Evolutionary conservation across 2,329 filamentous ascomycete genomes (phyloP), one percentile per base, ranked within the genome.

Genomic region (Aspergillus phoenicis): DNA sequence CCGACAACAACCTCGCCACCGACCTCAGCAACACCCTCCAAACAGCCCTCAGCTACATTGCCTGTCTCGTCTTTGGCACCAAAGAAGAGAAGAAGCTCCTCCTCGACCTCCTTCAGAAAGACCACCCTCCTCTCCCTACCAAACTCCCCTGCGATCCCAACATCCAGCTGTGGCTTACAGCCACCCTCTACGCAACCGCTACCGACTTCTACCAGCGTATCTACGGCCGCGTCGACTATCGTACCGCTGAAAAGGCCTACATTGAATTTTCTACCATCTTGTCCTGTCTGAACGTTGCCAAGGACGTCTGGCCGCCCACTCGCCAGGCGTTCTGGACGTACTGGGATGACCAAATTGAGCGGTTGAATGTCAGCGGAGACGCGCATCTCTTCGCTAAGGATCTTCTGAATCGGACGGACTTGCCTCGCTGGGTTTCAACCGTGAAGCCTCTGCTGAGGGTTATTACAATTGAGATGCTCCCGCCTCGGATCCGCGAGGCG

Each of bases 131-230:
- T 8, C 65, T 68, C 13, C 59, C 64, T 0, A 63, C 61, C 15
- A 64, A 65, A 39, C 64, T 71, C 10, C 64, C 61, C 48, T 65
- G 66, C 30, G 67, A 43, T 56, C 68, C 62, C 55, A 68, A 57
- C 45, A 68, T 28, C 39, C 68, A 74, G 51, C 67, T 73, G 55
- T 76, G 74, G 74, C 66, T 75, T 52, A 67, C 72, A 2, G 74
- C 74, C 1, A 76, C 74, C 2, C 59, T 76, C 51, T 76, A 76
- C 60, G 72, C 73, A 17, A 76, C 73, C 15, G 68, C 72, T 3
- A 75, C 73, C 5, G 74, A 76, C 53, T 70, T 75, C 62, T 76
- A 75, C 61, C 74, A 76, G 64, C 72, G 74, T 10, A 69, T 76
- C 54, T 75, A 75, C 45, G 72, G 73, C 4, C 66, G 67, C 20